Base-by-base conservation (phyloP, 2,329 filamentous ascomycete species). In the Cladophialophora psammophila region DNA sequence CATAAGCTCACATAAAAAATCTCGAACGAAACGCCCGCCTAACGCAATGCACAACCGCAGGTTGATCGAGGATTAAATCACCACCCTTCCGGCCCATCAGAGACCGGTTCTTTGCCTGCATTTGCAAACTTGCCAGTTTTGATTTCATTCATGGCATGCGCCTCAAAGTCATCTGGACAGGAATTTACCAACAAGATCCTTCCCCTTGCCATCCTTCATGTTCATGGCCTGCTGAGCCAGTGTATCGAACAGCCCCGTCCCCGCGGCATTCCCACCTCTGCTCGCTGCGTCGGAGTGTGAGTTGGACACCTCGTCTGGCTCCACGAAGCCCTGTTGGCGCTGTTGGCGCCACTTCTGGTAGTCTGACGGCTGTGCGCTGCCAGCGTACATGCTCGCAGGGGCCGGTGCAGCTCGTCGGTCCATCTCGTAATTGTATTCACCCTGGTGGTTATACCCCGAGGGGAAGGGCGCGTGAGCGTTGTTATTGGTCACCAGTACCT, bases 321-420 rank as follows among this genome's bases (percentile, higher is more conserved):
- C 61, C 3, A 65, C 62, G 34, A 68, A 68, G 18, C 65, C 65
- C 20, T 54, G 34, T 18, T 38, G 48, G 20, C 32, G 56, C 20
- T 42, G 35, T n/a, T 52, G 53, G 8, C 45, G 52, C 8, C 20
- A 36, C 9, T 12, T 36, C 7, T 60, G 20, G 31, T 50, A 50
- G 3, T 60, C 40, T 26, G 40, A 18, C 6, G 31, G 57, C 31
- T 40, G 31, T 10, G 57, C 45, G 45, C 20, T 50, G 31, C 31
- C 13, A 26, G 52, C 13, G 52, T 55, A 55, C 52, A n/a, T n/a
- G 10, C n/a, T 5, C 10, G 34, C 18, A 34, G 6, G 31, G 18
- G 18, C 31, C 15, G 52, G 31, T 6, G 52, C 59, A 12, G 32
- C 31, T 50, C 12, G 34, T 12, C 6, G 3, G 50, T 32, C 15